A percentile compares a stretch with the other conserved stretches of the same genome.
phyloP scores from a whole-genome alignment of 345 rosid species.

The Gossypium bickii region DNA sequence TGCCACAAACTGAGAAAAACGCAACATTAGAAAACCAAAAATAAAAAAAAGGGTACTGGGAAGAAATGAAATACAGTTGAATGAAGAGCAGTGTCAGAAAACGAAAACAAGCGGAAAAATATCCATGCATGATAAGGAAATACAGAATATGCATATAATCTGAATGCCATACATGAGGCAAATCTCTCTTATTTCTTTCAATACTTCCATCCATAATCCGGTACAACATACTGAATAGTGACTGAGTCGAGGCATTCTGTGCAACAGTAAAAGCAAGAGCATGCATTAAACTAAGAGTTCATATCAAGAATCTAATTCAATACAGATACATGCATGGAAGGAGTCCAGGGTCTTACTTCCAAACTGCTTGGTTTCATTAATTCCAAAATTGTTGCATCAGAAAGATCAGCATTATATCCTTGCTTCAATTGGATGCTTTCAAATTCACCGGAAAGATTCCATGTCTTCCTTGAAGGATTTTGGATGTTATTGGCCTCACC shows the following conservation, averaged over 20 bases:
- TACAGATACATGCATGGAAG: background rate
- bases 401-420: slow-evolving; percentile 47
- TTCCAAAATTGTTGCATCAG: slow-evolving; percentile 54
- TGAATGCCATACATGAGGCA: slow-evolving; percentile 59
- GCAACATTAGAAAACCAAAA: slow-evolving; percentile 1
- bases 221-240: slow-evolving; percentile 57
- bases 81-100: background rate
- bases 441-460: slow-evolving; percentile 40
- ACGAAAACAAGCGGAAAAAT: background rate
- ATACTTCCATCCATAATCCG: slow-evolving; percentile 64
- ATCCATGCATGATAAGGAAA: slow-evolving; percentile 12
- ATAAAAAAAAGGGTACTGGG: background rate
- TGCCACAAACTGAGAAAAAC: slow-evolving; percentile 44
- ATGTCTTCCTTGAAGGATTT: slow-evolving; percentile 42
- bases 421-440: slow-evolving; percentile 41
- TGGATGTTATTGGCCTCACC: slow-evolving; percentile 33
- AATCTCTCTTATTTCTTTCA: slow-evolving; percentile 60
- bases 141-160: slow-evolving; percentile 19
- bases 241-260: slow-evolving; percentile 71
- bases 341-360: slow-evolving; percentile 48
- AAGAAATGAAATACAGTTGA: slow-evolving; percentile 11
- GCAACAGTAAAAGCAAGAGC: slow-evolving; percentile 21
- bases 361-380: slow-evolving; percentile 56
- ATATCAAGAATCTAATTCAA: background rate
- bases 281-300: slow-evolving; percentile 18